Base-by-base conservation (phyloP, 75 land plant species). In the Picea sitchensis region DNA sequence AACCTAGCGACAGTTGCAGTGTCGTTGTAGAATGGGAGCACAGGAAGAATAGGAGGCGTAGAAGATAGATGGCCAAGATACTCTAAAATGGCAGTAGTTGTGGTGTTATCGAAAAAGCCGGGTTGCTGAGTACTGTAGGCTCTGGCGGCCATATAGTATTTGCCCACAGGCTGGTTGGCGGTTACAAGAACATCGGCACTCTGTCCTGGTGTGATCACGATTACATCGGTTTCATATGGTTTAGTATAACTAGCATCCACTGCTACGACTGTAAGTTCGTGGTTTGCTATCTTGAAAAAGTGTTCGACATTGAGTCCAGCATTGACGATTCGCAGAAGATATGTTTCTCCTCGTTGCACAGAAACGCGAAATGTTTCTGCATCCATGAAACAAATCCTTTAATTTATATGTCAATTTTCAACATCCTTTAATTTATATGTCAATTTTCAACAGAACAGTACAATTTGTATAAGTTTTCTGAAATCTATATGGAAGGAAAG, bases 191-290 rank as follows among this genome's bases (percentile, higher is more conserved):
- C 91, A 77, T 85, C 78, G 0, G 90, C 83, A 20, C 91, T 93
- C 80, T 93, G 95, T n/a, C 95, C 95, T 4, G 93, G 95, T 0
- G 81, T 89, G 1, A 93, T 26, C 82, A 87, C 82, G 12, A 93
- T 15, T 61, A 80, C 76, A 2, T 57, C 59, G 36, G 93, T 86
- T 3, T 82, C 41, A 79, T 83, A 87, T 0, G 92, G 95, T 77
- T 87, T 85, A 8, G 81, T 81, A 86, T 93, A 93, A 61, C 84
- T 61, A 6, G 93, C 90, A 73, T 93, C 95, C 23, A 80, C 84
- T 17, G 71, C 93, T 5, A 93, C 93, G 13, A 93, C 93, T 0
- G 93, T 91, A 68, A 93, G 9, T 17, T 54, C 72, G 91, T 93
- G 95, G 58, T 76, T 81, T 7, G 88, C 95, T 0, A 93, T 76